phyloP scores from a whole-genome alignment of 2,329 filamentous ascomycete genomes.

The Diaporthe helianthi region DNA sequence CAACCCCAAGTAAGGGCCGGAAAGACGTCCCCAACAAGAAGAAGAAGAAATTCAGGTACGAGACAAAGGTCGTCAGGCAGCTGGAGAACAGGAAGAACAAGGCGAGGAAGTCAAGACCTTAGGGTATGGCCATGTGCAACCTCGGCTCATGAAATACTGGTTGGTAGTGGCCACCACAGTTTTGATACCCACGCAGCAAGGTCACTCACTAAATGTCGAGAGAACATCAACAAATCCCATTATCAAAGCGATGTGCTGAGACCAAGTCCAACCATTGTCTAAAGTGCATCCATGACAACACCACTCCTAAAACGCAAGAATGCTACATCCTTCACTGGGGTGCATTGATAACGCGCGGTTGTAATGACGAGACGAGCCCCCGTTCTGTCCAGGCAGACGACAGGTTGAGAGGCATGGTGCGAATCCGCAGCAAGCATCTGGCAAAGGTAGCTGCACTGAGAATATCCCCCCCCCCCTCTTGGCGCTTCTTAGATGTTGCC shows the following conservation, averaged over 20 bases:
- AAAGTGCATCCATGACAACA: conserved; percentile 32
- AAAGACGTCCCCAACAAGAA: conserved; percentile 73
- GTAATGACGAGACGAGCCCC: conserved; percentile 2
- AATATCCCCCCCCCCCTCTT: conserved; percentile 17
- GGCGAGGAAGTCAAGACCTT: conserved; percentile 59
- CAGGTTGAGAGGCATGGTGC: conserved; percentile 26
- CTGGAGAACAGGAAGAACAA: conserved; percentile 74
- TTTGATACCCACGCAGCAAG: conserved; percentile 31
- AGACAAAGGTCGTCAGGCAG: conserved; percentile 85
- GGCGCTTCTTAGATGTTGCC: conserved; percentile 77
- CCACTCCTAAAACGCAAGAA: conserved; percentile 34
- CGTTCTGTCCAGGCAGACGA: conserved; percentile 23
- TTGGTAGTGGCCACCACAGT: not conserved
- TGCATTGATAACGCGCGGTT: conserved; percentile 22
- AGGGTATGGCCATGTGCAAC: conserved; percentile 40
- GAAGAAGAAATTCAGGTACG: conserved; percentile 92
- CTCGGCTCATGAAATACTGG: not conserved
- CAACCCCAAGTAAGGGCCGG: conserved; percentile 53
- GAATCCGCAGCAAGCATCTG: conserved; percentile 24
- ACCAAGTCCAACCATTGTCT: conserved; percentile 30
- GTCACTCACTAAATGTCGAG: not conserved
- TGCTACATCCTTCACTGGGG: conserved; percentile 30
- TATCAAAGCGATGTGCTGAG: conserved; percentile 32
- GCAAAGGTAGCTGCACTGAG: conserved; percentile 17
- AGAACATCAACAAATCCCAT: conserved; percentile 33